These are phyloP conservation scores for Arabidopsis suecica DNA, from an alignment of 345 rosid genomes.

Conservation along the genomic window DNA sequence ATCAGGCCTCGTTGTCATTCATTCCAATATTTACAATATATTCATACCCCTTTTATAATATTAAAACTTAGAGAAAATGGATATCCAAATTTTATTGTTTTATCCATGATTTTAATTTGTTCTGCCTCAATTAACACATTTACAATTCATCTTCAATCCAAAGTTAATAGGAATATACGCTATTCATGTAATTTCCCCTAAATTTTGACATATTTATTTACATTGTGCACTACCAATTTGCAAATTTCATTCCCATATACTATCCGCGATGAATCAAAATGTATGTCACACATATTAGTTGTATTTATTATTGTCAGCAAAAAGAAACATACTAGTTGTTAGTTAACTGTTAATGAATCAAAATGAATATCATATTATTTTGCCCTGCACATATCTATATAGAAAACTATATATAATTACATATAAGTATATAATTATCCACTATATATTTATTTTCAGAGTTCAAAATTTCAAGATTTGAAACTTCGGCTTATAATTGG, in stretches of 20 bases:
- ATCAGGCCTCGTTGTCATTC: constrained; percentile 14
- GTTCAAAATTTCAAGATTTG: constrained; percentile 30
- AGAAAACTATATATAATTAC: background rate
- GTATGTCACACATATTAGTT: too few species aligned
- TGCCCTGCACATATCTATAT: too few species aligned
- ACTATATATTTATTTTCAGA: constrained; percentile 6
- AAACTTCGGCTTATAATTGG: constrained; percentile 2
- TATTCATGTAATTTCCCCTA: background rate
- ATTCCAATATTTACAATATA: background rate
- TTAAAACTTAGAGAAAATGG: background rate
- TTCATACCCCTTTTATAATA: too few species aligned
- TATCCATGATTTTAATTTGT: background rate
- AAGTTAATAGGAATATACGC: background rate
- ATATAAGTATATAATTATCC: background rate
- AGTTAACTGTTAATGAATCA: background rate
- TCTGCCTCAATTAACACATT: background rate
- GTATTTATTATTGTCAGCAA: background rate
- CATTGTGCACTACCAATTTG: background rate
- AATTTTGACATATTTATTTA: background rate
- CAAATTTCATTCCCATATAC: too few species aligned
- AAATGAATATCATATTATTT: background rate
- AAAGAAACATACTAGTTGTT: background rate
- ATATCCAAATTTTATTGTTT: background rate
- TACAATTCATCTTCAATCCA: background rate
- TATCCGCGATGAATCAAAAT: too few species aligned